These are phyloP conservation scores for Pleurotus tuber-regium DNA, from an alignment of 768 basidiomycete genomes.

Conservation along the genomic window DNA sequence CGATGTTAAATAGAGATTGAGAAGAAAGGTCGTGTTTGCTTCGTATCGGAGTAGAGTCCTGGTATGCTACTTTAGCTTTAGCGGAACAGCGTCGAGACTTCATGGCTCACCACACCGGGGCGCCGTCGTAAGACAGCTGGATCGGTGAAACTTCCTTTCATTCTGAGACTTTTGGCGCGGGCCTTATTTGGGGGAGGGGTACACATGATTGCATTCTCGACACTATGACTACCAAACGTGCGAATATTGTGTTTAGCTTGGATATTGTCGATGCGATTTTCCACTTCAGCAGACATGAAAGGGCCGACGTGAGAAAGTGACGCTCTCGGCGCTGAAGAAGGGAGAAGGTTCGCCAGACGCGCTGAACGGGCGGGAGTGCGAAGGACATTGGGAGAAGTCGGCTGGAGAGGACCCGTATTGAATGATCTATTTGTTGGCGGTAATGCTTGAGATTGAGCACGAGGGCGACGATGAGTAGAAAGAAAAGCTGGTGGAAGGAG, in stretches of 20 bases:
- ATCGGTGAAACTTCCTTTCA: constrained; percentile 73
- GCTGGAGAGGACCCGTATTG: constrained; percentile 23
- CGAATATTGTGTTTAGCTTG: not conserved
- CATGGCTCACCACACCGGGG: not conserved
- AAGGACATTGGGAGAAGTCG: constrained; percentile 34
- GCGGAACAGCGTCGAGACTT: too few relatives aligned
- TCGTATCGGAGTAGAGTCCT: constrained; percentile 2
- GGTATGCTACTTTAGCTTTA: too few relatives aligned
- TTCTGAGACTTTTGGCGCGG: constrained; percentile 51
- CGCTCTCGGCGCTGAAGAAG: constrained; percentile 9
- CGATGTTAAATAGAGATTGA: constrained; percentile 59
- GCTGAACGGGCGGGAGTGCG: constrained; percentile 25
- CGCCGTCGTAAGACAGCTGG: constrained; percentile 54
- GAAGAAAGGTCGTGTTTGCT: constrained; percentile 2
- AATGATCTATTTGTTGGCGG: constrained; percentile 18
- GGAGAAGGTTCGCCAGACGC: constrained; percentile 31
- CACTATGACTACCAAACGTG: constrained; percentile 25
- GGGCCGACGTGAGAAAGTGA: constrained; percentile 11
- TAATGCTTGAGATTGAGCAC: constrained; percentile 56
- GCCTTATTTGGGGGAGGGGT: constrained; percentile 70
- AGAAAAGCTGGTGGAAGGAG: constrained; percentile 60
- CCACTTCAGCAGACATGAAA: not conserved
- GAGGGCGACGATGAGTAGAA: constrained; percentile 48
- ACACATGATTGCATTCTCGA: constrained; percentile 27
- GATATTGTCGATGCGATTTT: not conserved